Conservation (phyloP, 108 stramenopile genomes). For the Craspedostauros australis region DNA sequence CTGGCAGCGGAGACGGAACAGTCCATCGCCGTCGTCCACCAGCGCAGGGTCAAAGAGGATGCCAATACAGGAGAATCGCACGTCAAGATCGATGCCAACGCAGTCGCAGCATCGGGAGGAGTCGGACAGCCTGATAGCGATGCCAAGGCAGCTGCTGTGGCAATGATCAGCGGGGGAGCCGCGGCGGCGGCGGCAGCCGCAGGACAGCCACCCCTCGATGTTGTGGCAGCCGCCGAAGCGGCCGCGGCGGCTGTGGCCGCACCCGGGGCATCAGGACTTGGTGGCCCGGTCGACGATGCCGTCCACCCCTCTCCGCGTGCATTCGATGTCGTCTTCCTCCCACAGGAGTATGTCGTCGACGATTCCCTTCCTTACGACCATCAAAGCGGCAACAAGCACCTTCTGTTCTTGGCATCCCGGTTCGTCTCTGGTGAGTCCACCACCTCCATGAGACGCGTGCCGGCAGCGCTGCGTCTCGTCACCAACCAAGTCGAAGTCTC, state of each 20-base stretch:
- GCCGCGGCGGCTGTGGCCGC: background rate
- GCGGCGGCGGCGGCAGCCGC: no score
- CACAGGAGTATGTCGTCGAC: slow-evolving; percentile 6
- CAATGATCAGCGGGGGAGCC: no score
- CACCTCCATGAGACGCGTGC: slow-evolving; percentile 13
- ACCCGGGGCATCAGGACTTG: background rate
- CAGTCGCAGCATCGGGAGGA: no score
- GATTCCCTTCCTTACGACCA: slow-evolving; percentile 34
- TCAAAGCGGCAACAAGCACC: slow-evolving; percentile 35
- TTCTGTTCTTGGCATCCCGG: slow-evolving; percentile 36
- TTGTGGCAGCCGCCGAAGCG: background rate
- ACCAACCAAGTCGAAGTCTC: slow-evolving; percentile 19
- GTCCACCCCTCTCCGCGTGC: slow-evolving; percentile 23
- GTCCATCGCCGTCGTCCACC: no score
- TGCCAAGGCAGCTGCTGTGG: no score
- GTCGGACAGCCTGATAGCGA: no score
- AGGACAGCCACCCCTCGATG: no score
- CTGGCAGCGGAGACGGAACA: no score
- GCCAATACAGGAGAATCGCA: no score
- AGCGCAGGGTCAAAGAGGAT: no score
- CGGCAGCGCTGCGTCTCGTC: slow-evolving; percentile 26
- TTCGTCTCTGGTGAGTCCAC: slow-evolving; percentile 22
- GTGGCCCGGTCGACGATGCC: no score
- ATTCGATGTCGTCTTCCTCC: slow-evolving; percentile 33
- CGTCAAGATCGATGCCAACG: no score